These are phyloP conservation scores for Exophiala sp. DNA, from an alignment of 2,329 filamentous ascomycete genomes.

Conservation along the genomic window DNA sequence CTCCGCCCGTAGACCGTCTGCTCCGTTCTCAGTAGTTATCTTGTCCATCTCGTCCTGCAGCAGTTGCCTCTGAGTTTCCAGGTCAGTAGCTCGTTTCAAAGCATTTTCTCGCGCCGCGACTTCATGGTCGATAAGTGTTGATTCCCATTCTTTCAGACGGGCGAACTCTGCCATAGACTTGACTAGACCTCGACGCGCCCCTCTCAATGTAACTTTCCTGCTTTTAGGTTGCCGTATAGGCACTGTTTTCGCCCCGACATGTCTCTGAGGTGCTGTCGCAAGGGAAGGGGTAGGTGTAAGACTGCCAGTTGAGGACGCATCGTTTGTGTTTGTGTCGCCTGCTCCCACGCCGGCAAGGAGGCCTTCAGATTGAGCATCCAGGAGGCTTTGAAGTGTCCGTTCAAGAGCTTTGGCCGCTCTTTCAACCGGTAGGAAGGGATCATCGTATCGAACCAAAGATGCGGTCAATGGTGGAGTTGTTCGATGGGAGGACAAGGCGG, in stretches of 20 bases:
- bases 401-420: constrained; percentile 51
- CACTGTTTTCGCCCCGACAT: constrained; percentile 35
- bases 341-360: constrained; percentile 46
- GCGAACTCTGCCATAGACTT: constrained; percentile 53
- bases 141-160: constrained; percentile 52
- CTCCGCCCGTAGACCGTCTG: constrained; percentile 46
- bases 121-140: constrained; percentile 45
- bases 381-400: constrained; percentile 52
- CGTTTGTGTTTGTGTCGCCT: constrained; percentile 38
- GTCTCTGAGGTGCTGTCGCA: constrained; percentile 22
- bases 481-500: constrained; percentile 2
- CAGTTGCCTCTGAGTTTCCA: constrained; percentile 46
- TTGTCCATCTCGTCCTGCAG: constrained; percentile 46
- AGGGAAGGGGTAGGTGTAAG: constrained; percentile 39
- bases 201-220: constrained; percentile 48
- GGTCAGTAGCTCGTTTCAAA: constrained; percentile 47
- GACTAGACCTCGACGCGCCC: constrained; percentile 52
- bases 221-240: constrained; percentile 37
- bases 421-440: constrained; percentile 47
- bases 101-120: constrained; percentile 42
- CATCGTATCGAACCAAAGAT: constrained; percentile 27
- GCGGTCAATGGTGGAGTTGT: constrained; percentile 14
- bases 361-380: constrained; percentile 57
- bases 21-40: constrained; percentile 46
- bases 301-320: constrained; percentile 45